These are phyloP conservation scores for Xerophyta viscosa DNA, from an alignment of 106 monocot species.

Conservation along the genomic window DNA sequence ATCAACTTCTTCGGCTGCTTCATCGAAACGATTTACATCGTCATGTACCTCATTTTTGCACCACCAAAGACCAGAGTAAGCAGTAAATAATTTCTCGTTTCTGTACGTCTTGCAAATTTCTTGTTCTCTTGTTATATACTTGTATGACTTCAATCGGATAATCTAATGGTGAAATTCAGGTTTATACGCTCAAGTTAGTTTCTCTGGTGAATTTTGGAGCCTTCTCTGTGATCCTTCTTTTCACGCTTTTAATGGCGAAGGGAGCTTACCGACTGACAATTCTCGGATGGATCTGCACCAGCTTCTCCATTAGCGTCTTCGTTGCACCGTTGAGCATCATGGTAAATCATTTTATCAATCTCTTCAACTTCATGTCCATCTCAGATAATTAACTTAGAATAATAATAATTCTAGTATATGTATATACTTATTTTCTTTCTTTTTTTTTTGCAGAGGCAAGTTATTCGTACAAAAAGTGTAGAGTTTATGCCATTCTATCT, in stretches of 20 bases:
- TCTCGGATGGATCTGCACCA: constrained; percentile 52
- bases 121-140: too few species aligned
- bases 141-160: too few species aligned
- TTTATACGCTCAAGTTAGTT: constrained; percentile 24
- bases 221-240: constrained; percentile 29
- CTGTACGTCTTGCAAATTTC: too few species aligned
- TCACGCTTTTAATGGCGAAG: constrained; percentile 25
- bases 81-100: too few species aligned
- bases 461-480: constrained; percentile 58
- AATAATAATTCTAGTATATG: constrained; percentile 2
- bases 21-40: constrained; percentile 61
- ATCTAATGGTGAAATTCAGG: constrained; percentile 10
- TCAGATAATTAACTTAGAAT: too few species aligned
- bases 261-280: constrained; percentile 13
- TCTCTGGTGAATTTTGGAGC: constrained; percentile 35
- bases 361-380: too few species aligned
- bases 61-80: too few species aligned
- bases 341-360: too few species aligned
- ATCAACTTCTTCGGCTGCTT: constrained; percentile 63
- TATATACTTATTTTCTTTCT: not conserved
- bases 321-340: constrained; percentile 58
- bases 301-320: constrained; percentile 52
- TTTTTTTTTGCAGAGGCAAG: constrained; percentile 25
- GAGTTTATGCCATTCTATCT: constrained; percentile 54
- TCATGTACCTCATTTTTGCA: constrained; percentile 57